These are phyloP conservation scores for Stephanodiscus minutulus DNA, from an alignment of 108 stramenopile genomes.

Conservation along the genomic window DNA sequence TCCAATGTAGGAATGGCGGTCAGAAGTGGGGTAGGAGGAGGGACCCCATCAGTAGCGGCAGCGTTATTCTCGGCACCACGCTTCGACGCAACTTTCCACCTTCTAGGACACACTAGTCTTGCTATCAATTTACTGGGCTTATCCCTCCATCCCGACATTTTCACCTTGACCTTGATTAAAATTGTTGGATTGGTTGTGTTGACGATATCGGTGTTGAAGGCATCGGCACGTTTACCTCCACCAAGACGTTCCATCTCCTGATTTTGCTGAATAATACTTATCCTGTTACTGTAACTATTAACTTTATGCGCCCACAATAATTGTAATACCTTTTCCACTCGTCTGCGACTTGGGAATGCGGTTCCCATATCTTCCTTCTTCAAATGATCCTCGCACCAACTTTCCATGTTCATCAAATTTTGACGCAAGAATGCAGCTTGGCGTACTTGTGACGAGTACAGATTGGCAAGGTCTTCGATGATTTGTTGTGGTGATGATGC, in stretches of 20 bases:
- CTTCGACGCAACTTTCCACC: constrained; percentile 20
- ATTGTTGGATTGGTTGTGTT: not conserved
- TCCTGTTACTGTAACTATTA: not conserved
- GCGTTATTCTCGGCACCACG: not conserved
- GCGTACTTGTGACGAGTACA: constrained; percentile 13
- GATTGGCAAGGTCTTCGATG: constrained; percentile 26
- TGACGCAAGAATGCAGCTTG: constrained; percentile 36
- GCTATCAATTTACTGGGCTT: constrained; percentile 27
- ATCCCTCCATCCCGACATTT: constrained; percentile 29
- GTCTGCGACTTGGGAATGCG: constrained; percentile 13
- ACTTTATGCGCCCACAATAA: not conserved
- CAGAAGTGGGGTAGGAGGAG: not conserved
- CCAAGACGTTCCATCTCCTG: not conserved
- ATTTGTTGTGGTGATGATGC: constrained; percentile 3
- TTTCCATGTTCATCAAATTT: constrained; percentile 40
- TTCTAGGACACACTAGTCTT: constrained; percentile 16
- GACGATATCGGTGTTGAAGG: not conserved
- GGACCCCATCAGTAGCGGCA: not conserved
- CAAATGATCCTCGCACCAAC: constrained; percentile 15
- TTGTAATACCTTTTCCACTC: constrained; percentile 16
- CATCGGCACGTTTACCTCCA: not conserved
- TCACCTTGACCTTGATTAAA: constrained; percentile 33
- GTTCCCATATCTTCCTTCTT: not conserved
- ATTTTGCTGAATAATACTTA: not conserved
- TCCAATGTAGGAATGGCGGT: not conserved